Evolutionary conservation across 1,139 yeast species (phyloP).

Genomic region (Groenewaldozyma sp.): DNA sequence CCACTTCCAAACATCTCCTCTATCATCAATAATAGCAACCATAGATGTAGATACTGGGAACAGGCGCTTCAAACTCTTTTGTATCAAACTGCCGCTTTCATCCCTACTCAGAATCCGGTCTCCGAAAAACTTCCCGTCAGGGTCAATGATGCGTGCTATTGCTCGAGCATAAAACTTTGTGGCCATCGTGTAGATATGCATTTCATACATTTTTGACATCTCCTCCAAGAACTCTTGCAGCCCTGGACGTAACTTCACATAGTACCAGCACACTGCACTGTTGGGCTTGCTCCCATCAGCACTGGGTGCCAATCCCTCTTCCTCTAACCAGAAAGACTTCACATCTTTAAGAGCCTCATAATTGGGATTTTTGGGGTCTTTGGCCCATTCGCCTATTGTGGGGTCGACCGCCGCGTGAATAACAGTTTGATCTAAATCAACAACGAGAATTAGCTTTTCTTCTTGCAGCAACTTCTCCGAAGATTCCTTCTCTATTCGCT

Average conservation of each 20-base stretch:
- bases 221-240: constrained; percentile 57
- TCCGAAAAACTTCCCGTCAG: constrained; percentile 76
- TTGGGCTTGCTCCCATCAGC: constrained; percentile 6
- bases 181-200: constrained; percentile 99
- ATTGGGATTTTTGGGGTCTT: constrained; percentile 76
- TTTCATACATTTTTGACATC: constrained; percentile 61
- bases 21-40: constrained; percentile 94
- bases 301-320: constrained; percentile 23
- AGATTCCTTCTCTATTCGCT: constrained; percentile 63
- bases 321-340: constrained; percentile 63
- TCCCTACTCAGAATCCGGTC: constrained; percentile 88
- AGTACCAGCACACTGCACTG: constrained; percentile 61
- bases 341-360: constrained; percentile 81
- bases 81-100: constrained; percentile 88
- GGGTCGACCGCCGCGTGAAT: constrained; percentile 98
- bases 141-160: constrained; percentile 86
- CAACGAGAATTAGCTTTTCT: constrained; percentile 75
- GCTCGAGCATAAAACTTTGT: constrained; percentile 88
- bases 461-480: constrained; percentile 53
- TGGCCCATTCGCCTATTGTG: constrained; percentile 94
- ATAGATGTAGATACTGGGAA: constrained; percentile 95
- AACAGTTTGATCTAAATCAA: constrained; percentile 94
- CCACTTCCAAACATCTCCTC: constrained; percentile 99
- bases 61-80: constrained; percentile 75
- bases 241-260: constrained; percentile 89